phyloP scores from a whole-genome alignment of 2,329 filamentous ascomycete genomes.

The Beauveria rudraprayagi region DNA sequence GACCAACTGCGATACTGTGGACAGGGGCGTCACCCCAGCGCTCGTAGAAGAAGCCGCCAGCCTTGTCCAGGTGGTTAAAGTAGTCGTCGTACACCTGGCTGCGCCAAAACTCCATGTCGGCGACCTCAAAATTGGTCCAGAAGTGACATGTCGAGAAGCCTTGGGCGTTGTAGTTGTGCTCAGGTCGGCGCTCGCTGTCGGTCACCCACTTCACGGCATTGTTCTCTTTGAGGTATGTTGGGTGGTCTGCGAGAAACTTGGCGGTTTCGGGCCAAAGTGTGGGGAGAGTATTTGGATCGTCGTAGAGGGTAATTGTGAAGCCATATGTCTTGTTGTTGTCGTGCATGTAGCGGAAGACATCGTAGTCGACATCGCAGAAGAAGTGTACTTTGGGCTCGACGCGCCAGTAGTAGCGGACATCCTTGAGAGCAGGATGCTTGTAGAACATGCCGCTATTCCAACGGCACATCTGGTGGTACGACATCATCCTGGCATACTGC shows the following conservation, averaged over 20 bases:
- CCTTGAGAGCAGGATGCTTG: constrained; percentile 78
- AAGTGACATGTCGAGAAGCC: constrained; percentile 98
- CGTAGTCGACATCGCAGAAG: constrained; percentile 98
- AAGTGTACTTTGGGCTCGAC: constrained; percentile 98
- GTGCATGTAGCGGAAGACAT: constrained; percentile 96
- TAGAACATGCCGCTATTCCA: constrained; percentile 99
- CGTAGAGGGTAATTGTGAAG: constrained; percentile 96
- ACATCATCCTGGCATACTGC: constrained; percentile 81
- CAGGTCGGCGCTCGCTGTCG: constrained; percentile 66
- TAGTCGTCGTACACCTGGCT: constrained; percentile 88
- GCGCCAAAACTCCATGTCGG: constrained; percentile 86
- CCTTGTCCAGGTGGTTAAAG: constrained; percentile 87
- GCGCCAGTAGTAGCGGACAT: constrained; percentile 92
- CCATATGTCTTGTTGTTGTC: constrained; percentile 99
- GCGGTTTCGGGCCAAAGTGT: constrained; percentile 92
- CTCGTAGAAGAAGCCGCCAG: constrained; percentile 59
- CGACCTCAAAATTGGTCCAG: constrained; percentile 99
- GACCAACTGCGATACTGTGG: constrained; percentile 82
- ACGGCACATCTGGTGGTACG: constrained; percentile 97
- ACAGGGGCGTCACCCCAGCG: constrained; percentile 94
- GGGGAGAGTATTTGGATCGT: constrained; percentile 77
- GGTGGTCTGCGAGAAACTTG: constrained; percentile 81
- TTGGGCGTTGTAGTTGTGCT: constrained; percentile 72
- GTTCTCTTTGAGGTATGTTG: constrained; percentile 71
- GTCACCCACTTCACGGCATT: constrained; percentile 85